Base-by-base conservation (phyloP, 73 alveolate species). In the Paramecium sexaurelia region DNA sequence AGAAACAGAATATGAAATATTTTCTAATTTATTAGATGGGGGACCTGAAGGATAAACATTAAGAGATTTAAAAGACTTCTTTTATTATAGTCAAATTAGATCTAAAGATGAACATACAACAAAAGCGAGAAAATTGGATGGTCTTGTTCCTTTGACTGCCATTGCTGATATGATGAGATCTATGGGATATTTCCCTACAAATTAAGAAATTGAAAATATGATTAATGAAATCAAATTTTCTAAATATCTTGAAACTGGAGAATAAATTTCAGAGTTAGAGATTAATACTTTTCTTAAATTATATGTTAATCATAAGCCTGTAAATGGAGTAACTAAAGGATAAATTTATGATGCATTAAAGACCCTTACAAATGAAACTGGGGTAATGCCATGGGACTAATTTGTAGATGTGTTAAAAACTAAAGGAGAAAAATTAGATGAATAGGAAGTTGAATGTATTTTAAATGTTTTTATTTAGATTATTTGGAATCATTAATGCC, bases 291-390 rank as follows among this genome's bases (percentile, higher is more conserved):
- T 98, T 87, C 95, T 98, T 0, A 96, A 97, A 55, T 85, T 19
- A 36, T 33, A 95, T 92, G 98, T 98, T n/a, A 98, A 98, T 94
- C 99, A 98, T 92, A 97, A 99, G 78, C 99, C 99, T 7, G 99
- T 97, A 55, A 94, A 95, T 71, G 99, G 99, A 55, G 92, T 98
- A 75, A 98, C 97, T 73, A 98, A 95, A 51, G 95, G 94, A 84
- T 90, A 98, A 68, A 96, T 98, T 33, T 94, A 95, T 88, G 96
- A 93, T 40, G 97, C 99, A 33, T 96, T 98, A 82, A 93, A 90
- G 75, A 95, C 83, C 84, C 22, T 93, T 15, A 17, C 91, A 35
- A 91, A 85, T 33, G 98, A 82, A 89, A 11, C 19, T 15, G 85
- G 92, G 55, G 84, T 19, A 82, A 90, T 96, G 51, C 55, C 93